Evolutionary conservation across 1,139 yeast genomes (phyloP).

Genomic region (Waltiozyma sp.): DNA sequence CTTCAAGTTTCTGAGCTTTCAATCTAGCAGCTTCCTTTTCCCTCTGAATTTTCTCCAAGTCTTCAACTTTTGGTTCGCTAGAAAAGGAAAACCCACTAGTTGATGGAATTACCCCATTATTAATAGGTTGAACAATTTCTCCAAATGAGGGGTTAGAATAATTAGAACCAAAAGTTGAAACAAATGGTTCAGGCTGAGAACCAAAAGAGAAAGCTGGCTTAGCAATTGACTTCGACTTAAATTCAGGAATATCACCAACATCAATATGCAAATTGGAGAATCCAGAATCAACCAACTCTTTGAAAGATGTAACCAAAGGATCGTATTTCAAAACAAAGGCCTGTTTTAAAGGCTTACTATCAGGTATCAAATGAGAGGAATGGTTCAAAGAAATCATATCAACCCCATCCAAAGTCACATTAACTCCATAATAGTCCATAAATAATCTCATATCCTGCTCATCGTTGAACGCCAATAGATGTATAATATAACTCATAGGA

Average conservation of each 20-base stretch:
- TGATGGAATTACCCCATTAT: background rate
- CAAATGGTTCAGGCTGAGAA: too few species aligned
- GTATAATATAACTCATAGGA: slow-evolving; percentile 33
- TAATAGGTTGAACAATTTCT: too few species aligned
- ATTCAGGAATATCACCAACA: background rate
- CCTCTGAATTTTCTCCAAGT: slow-evolving; percentile 3
- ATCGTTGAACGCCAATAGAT: slow-evolving; percentile 57
- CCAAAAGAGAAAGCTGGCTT: background rate
- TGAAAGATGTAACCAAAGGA: slow-evolving; percentile 24
- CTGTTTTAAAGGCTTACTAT: slow-evolving; percentile 38
- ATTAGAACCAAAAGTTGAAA: background rate
- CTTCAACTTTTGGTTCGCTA: background rate
- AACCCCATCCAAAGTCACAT: slow-evolving; percentile 34
- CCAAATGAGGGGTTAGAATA: too few species aligned
- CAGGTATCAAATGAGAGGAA: slow-evolving; percentile 30
- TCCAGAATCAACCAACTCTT: slow-evolving; percentile 27
- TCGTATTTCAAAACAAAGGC: slow-evolving; percentile 47
- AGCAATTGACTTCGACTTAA: background rate
- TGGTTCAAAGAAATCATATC: slow-evolving; percentile 49
- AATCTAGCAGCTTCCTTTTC: background rate
- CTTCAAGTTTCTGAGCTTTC: slow-evolving; percentile 5
- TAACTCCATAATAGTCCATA: slow-evolving; percentile 55
- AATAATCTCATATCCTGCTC: slow-evolving; percentile 42
- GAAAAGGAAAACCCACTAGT: background rate
- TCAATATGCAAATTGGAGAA: slow-evolving; percentile 18